Conservation (phyloP, 2,329 filamentous ascomycete species). For the Hirsutella minnesotensis region DNA sequence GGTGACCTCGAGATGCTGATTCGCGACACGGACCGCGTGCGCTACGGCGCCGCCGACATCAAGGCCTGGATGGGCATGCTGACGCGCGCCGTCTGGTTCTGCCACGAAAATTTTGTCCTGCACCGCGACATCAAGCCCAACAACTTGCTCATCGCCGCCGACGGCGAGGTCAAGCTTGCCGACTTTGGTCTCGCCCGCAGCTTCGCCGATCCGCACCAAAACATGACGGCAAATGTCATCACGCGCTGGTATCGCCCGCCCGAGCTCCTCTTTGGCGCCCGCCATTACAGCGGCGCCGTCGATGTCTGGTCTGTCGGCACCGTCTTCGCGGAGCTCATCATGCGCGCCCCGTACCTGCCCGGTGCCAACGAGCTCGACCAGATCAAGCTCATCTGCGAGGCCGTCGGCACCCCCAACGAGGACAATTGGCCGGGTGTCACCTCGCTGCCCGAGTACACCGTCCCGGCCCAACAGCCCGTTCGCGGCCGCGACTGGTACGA, state of each 20-base stretch:
- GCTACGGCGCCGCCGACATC: constrained; percentile 80
- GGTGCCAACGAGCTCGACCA: constrained; percentile 81
- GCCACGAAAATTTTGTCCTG: constrained; percentile 85
- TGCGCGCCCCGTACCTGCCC: constrained; percentile 72
- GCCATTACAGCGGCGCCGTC: constrained; percentile 80
- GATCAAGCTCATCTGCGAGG: constrained; percentile 70
- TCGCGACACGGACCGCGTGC: constrained; percentile 65
- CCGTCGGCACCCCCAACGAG: constrained; percentile 82
- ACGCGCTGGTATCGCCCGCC: constrained; percentile 95
- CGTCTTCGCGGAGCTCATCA: constrained; percentile 83
- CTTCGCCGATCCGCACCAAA: constrained; percentile 77
- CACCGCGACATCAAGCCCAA: constrained; percentile 99
- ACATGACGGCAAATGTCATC: constrained; percentile 91
- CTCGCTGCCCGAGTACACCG: constrained; percentile 68
- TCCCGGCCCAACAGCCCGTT: constrained; percentile 50
- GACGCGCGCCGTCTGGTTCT: constrained; percentile 87
- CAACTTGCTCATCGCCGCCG: constrained; percentile 87
- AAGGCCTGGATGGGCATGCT: constrained; percentile 99
- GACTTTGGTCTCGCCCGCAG: constrained; percentile 91
- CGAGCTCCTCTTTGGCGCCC: constrained; percentile 82
- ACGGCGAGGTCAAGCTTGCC: constrained; percentile 88
- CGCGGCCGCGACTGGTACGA: constrained; percentile 62
- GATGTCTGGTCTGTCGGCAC: constrained; percentile 91
- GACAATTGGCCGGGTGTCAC: constrained; percentile 92
- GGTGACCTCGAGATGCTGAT: constrained; percentile 93